Conservation (phyloP, 2,329 filamentous ascomycete species). For the Fusarium decemcellulare region DNA sequence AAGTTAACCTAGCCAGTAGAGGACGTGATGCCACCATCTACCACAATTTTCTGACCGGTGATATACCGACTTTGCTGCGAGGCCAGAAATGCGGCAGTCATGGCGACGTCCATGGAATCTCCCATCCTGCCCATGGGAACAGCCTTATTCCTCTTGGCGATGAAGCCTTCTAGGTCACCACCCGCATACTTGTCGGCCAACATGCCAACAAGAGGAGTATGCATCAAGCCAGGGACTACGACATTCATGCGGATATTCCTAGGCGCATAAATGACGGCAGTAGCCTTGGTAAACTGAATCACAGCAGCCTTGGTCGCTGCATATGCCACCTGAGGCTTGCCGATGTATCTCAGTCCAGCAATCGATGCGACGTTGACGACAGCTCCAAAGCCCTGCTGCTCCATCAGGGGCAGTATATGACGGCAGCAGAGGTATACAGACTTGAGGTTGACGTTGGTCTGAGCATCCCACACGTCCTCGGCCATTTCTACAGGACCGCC, state of each 20-base stretch:
- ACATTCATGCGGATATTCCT: constrained; percentile 4
- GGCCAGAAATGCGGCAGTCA: neutral
- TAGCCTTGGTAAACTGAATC: constrained; percentile 4
- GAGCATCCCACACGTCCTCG: neutral
- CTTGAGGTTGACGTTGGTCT: neutral
- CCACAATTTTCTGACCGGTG: neutral
- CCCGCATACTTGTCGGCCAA: constrained; percentile 1
- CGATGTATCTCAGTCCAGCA: neutral
- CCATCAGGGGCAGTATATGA: neutral
- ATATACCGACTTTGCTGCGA: constrained; percentile 1
- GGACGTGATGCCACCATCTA: neutral
- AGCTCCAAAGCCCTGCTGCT: neutral
- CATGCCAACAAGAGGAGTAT: neutral
- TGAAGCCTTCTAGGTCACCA: neutral
- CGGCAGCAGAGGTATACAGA: neutral
- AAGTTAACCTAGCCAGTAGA: neutral
- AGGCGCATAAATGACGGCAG: neutral
- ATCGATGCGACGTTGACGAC: neutral
- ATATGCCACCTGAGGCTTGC: neutral
- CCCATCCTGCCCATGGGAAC: constrained; percentile 50
- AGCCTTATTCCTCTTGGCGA: constrained; percentile 1
- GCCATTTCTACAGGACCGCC: neutral
- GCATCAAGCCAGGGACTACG: neutral
- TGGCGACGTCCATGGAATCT: neutral
- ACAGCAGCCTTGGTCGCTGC: constrained; percentile 1